These are phyloP conservation scores for Lentinula sp. DNA, from an alignment of 768 basidiomycete species.

Conservation along the genomic window DNA sequence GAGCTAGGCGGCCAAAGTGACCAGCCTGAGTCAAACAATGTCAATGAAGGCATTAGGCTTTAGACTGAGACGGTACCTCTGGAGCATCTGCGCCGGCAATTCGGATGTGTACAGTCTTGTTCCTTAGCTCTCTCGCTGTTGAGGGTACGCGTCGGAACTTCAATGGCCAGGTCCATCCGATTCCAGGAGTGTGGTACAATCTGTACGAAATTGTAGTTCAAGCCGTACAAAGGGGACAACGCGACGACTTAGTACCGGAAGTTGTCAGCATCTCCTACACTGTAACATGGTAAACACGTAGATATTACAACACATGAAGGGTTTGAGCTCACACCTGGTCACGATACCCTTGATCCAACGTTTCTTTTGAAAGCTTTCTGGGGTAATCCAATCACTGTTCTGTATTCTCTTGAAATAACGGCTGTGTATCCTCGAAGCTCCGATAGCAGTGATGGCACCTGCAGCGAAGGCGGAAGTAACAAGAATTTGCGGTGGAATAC, in stretches of 20 bases:
- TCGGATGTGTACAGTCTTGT: conserved; percentile 81
- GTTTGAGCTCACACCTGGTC: conserved; percentile 51
- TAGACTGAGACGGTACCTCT: conserved; percentile 44
- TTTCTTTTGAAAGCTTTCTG: conserved; percentile 46
- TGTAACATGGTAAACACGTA: conserved; percentile 18
- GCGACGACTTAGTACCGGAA: conserved; percentile 39
- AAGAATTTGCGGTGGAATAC: conserved; percentile 21
- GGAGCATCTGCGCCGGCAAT: conserved; percentile 92
- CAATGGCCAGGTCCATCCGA: conserved; percentile 72
- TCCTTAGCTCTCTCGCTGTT: conserved; percentile 59
- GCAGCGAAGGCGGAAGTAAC: conserved; percentile 31
- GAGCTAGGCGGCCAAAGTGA: conserved; percentile 79
- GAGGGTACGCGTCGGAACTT: conserved; percentile 63
- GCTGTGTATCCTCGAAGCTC: conserved; percentile 30
- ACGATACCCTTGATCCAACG: conserved; percentile 78
- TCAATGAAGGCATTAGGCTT: not conserved
- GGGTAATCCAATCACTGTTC: conserved; percentile 68
- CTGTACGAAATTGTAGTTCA: conserved; percentile 7
- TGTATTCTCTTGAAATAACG: conserved; percentile 55
- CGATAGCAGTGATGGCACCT: conserved; percentile 31
- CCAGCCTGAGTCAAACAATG: conserved; percentile 40
- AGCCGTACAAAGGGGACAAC: not conserved
- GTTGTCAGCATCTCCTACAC: conserved; percentile 85
- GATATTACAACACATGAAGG: not conserved
- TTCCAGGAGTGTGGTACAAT: conserved; percentile 77